phyloP scores from a whole-genome alignment of 208 protist genomes.

The Trichomonas tenax region DNA sequence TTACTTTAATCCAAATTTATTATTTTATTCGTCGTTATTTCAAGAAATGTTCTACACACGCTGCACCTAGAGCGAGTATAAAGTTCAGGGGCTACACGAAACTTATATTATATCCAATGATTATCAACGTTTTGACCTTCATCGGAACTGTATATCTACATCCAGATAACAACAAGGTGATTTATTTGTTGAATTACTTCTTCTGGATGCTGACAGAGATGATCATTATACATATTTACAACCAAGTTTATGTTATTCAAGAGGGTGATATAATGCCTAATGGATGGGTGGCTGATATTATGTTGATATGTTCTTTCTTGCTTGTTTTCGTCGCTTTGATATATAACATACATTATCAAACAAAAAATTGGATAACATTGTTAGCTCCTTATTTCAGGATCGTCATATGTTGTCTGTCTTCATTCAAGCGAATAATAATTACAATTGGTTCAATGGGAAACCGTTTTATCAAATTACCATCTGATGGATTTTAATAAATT shows the following conservation, averaged over 20 bases:
- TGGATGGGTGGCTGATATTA: not conserved
- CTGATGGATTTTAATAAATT: not conserved
- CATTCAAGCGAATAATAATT: not conserved
- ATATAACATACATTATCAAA: not conserved
- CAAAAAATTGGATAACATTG: not conserved
- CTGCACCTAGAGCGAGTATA: not conserved
- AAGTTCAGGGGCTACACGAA: not conserved
- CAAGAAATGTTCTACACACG: not conserved
- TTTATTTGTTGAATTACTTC: not conserved
- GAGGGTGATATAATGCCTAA: not conserved
- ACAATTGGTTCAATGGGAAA: not conserved
- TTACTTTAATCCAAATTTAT: not conserved
- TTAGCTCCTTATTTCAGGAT: not conserved
- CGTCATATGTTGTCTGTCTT: not conserved
- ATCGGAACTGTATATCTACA: not conserved
- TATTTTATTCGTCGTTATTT: not conserved
- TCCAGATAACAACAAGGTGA: not conserved
- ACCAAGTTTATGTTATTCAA: not conserved
- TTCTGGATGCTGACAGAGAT: not conserved
- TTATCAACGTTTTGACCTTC: not conserved
- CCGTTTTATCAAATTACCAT: not conserved
- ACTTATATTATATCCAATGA: not conserved
- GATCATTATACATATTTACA: not conserved
- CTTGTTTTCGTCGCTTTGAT: not conserved
- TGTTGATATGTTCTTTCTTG: not conserved